Conservation (phyloP, 2,329 filamentous ascomycete genomes). For the Penicillium sumatraense region DNA sequence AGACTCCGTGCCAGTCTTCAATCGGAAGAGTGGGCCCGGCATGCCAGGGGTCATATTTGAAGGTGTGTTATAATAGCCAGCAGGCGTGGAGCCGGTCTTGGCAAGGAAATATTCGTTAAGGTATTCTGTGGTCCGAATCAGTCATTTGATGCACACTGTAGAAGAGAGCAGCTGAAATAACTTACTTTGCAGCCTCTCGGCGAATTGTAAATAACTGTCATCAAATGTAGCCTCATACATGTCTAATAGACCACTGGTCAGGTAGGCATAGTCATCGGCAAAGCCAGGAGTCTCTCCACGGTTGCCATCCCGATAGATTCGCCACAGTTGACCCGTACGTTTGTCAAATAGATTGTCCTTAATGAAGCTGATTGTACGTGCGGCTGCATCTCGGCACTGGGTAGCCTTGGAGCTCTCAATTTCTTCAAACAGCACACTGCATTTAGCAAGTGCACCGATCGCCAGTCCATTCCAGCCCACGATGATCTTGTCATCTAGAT, state of each 20-base stretch:
- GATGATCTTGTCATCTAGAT: constrained; percentile 85
- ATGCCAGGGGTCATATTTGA: constrained; percentile 64
- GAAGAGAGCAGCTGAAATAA: neutral
- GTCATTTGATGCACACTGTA: neutral
- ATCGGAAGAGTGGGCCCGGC: constrained; percentile 67
- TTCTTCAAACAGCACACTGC: constrained; percentile 68
- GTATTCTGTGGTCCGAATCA: constrained; percentile 55
- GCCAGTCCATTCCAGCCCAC: constrained; percentile 87
- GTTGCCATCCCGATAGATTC: constrained; percentile 71
- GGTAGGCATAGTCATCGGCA: constrained; percentile 92
- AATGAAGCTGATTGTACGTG: constrained; percentile 73
- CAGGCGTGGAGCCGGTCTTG: constrained; percentile 43
- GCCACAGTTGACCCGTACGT: constrained; percentile 65
- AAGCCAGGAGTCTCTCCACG: constrained; percentile 72
- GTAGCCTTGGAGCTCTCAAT: constrained; percentile 62
- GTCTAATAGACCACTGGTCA: constrained; percentile 80
- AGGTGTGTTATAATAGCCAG: constrained; percentile 49
- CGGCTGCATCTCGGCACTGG: constrained; percentile 68
- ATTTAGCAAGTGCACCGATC: constrained; percentile 78
- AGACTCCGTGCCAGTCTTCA: constrained; percentile 96
- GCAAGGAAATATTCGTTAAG: constrained; percentile 84
- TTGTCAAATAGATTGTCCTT: constrained; percentile 73
- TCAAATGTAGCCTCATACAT: constrained; percentile 84
- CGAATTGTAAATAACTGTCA: constrained; percentile 75
- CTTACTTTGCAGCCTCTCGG: constrained; percentile 76